Evolutionary conservation across 768 basidiomycete genomes (phyloP), one percentile per base, ranked within the genome.

Genomic region (Boletus coccyginus): DNA sequence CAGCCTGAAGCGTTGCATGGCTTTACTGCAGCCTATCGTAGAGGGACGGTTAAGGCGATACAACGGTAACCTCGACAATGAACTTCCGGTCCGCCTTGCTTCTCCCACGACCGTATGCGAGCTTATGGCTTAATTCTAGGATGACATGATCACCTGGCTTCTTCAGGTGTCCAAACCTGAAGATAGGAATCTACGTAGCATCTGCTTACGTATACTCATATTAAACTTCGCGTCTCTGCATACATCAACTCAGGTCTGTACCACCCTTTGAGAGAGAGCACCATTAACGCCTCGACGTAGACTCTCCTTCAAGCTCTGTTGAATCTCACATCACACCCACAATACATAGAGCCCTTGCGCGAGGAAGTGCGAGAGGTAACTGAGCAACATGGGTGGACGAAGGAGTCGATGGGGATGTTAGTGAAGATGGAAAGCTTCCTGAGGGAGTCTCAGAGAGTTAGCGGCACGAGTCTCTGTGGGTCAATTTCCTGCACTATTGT

Each of bases 391-490:
- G 74, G 65, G 33, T 77, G 71, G 68, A 64, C 63, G 3, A 74
- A 72, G 57, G 55, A 59, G 29, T 66, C 67, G 13, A 67, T 78
- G 63, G 63, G 55, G 9, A 70, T 65, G 56, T 56, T 76, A 61
- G 65, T 69, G 56, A 73, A 73, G 61, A 61, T 77, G 52, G 77
- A 79, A 52, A 79, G 77, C 49, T 78, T 80, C 60, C 49, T 80
- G 50, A 74, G 73, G 49, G 78, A 78, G 57, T 72, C 73, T 3
- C 70, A 74, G 57, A 70, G 78, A 32, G 31, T 71, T 13, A 72
- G 69, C 7, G 71, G 72, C 11, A 66, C 74, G 21, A 71, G 62
- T 39, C 62, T 69, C 35, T 62, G 75, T 75, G 55, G 7, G 74
- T 62, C 48, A 16, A 21, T 50, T 40, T 36, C 17, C 41, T 7